Evolutionary conservation across 495 filamentous ascomycete species (phyloP).

Genomic region (Penicillium daleae): DNA sequence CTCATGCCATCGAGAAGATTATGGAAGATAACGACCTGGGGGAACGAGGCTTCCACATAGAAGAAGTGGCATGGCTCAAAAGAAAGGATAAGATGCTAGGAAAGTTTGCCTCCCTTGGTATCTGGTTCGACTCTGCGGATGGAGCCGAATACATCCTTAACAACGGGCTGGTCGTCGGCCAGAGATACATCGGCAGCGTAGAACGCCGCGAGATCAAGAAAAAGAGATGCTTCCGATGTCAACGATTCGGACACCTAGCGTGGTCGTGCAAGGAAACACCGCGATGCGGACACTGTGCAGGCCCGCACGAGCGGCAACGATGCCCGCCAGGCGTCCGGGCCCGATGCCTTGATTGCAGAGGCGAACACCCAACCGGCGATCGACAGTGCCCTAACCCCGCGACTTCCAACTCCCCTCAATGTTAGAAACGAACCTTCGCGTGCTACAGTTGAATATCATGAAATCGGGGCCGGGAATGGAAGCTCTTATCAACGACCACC

Average conservation of each 20-base stretch:
- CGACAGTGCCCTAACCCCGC: slow-evolving; percentile 17
- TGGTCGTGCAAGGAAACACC: slow-evolving; percentile 37
- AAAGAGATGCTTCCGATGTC: slow-evolving; percentile 32
- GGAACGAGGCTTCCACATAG: slow-evolving; percentile 23
- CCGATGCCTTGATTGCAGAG: slow-evolving; percentile 28
- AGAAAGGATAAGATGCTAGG: slow-evolving; percentile 24
- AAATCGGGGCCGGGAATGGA: slow-evolving; percentile 33
- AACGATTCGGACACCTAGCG: slow-evolving; percentile 35
- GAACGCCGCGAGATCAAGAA: slow-evolving; percentile 25
- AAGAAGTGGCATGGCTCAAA: slow-evolving; percentile 31
- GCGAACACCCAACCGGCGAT: slow-evolving; percentile 29
- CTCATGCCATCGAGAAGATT: slow-evolving; percentile 25
- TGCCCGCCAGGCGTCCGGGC: slow-evolving; percentile 28
- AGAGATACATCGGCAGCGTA: slow-evolving; percentile 26
- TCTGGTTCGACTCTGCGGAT: neutral
- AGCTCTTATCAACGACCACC: slow-evolving; percentile 35
- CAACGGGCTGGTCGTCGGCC: slow-evolving; percentile 27
- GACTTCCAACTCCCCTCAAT: slow-evolving; percentile 17
- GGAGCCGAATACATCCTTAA: neutral
- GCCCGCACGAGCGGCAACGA: slow-evolving; percentile 23
- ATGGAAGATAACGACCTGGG: slow-evolving; percentile 29
- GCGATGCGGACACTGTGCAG: slow-evolving; percentile 31
- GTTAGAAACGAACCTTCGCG: slow-evolving; percentile 27
- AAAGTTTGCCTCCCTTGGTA: neutral
- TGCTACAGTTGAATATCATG: slow-evolving; percentile 36